phyloP scores from a whole-genome alignment of 2,329 filamentous ascomycete species.

The Aureobasidium pullulans region DNA sequence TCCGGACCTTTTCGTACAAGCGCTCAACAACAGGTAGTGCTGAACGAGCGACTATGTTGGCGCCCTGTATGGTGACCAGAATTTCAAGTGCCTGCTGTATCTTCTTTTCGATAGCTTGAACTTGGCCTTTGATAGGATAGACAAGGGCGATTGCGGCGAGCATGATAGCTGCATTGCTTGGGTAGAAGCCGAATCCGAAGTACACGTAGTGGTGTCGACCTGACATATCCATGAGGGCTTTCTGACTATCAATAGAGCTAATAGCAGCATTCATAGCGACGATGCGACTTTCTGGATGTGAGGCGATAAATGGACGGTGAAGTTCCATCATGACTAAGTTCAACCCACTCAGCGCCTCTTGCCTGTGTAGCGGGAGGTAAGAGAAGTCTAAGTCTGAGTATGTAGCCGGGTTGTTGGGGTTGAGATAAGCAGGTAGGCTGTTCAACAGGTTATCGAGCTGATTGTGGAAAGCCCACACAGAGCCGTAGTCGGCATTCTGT shows the following conservation, averaged over 20 bases:
- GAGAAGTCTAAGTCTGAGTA: not conserved
- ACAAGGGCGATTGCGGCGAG: not conserved
- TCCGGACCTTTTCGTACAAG: not conserved
- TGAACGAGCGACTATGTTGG: not conserved
- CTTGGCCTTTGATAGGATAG: not conserved
- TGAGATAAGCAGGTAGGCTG: not conserved
- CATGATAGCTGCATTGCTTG: not conserved
- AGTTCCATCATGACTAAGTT: not conserved
- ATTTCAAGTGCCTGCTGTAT: not conserved
- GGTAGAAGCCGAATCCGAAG: not conserved
- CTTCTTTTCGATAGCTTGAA: not conserved
- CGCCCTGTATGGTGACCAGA: not conserved
- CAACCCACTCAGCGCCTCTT: not conserved
- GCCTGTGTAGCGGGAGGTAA: not conserved
- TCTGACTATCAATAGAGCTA: not conserved
- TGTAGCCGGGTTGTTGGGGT: not conserved
- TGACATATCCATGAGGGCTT: not conserved
- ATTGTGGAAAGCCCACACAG: not conserved
- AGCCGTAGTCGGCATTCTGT: not conserved
- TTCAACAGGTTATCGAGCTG: not conserved
- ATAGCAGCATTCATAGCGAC: not conserved
- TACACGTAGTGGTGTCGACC: not conserved
- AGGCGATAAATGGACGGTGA: not conserved
- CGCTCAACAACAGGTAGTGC: not conserved
- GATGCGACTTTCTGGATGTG: not conserved